These are phyloP conservation scores for Coemansia sp. DNA, from an alignment of 192 early-diverging fungal genomes.

Conservation along the genomic window DNA sequence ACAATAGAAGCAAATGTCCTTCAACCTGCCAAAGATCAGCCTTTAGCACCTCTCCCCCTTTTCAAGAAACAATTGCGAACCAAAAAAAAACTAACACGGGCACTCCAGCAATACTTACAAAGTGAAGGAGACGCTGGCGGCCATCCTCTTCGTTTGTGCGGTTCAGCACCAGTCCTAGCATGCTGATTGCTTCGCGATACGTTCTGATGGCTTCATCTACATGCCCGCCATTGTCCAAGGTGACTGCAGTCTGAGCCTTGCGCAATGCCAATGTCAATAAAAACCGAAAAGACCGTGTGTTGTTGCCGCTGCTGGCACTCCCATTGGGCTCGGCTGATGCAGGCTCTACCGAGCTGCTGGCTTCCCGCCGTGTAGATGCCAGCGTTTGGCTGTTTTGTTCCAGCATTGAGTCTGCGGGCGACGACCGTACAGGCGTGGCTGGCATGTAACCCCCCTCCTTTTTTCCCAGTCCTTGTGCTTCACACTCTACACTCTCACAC, in stretches of 20 bases:
- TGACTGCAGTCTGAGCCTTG: constrained; percentile 55
- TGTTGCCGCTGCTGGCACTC: constrained; percentile 22
- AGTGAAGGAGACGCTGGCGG: constrained; percentile 52
- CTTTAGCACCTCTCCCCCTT: too few relatives aligned
- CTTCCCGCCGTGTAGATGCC: neutral
- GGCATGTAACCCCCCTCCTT: neutral
- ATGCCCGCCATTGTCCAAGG: constrained; percentile 49
- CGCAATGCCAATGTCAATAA: constrained; percentile 51
- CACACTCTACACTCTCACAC: too few relatives aligned
- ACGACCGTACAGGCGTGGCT: constrained; percentile 19
- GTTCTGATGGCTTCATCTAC: constrained; percentile 51
- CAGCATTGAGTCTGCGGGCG: constrained; percentile 22
- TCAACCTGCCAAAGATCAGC: too few relatives aligned
- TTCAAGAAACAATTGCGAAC: constrained; percentile 6
- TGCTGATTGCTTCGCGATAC: constrained; percentile 56
- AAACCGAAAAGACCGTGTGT: constrained; percentile 56
- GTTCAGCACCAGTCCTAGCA: constrained; percentile 53
- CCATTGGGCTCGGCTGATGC: constrained; percentile 8
- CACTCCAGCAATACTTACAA: constrained; percentile 35
- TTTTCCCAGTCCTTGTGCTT: too few relatives aligned
- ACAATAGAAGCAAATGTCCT: constrained; percentile 1
- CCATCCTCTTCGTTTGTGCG: constrained; percentile 52
- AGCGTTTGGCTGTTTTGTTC: constrained; percentile 9
- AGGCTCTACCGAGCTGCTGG: constrained; percentile 6
- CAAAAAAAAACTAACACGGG: neutral